Evolutionary conservation across 768 basidiomycete species (phyloP).

Genomic region (Paxillus rubicundulus): DNA sequence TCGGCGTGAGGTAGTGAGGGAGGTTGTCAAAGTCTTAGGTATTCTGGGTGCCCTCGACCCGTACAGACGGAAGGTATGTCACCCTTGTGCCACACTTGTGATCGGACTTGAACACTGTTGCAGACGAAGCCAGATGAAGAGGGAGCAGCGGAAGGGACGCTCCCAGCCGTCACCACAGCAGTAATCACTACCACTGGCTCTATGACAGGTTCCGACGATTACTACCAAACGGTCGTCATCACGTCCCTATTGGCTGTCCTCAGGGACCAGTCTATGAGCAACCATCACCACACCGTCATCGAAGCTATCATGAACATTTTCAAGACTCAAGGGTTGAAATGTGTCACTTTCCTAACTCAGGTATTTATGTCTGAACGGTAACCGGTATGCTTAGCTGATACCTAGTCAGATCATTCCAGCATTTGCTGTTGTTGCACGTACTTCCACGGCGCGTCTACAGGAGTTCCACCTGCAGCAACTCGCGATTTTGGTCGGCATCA

Average conservation of each 20-base stretch:
- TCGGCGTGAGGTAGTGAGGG: conserved; percentile 87
- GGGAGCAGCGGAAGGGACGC: conserved; percentile 53
- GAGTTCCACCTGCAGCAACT: conserved; percentile 95
- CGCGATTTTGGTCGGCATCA: conserved; percentile 91
- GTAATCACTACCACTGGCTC: conserved; percentile 61
- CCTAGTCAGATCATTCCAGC: conserved; percentile 82
- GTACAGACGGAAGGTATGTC: conserved; percentile 82
- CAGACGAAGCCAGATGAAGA: conserved; percentile 67
- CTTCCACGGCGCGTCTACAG: conserved; percentile 77
- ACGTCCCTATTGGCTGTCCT: conserved; percentile 82
- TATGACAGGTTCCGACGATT: conserved; percentile 79
- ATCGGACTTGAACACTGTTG: conserved; percentile 7
- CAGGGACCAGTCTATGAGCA: conserved; percentile 83
- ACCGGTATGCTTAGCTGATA: conserved; percentile 8
- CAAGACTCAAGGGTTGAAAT: conserved; percentile 96
- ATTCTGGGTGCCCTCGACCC: conserved; percentile 96
- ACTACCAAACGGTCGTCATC: conserved; percentile 96
- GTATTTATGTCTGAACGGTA: conserved; percentile 36
- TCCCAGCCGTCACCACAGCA: conserved; percentile 65
- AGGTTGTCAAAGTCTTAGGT: conserved; percentile 93
- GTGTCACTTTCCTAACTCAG: conserved; percentile 92
- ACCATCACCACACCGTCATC: conserved; percentile 89
- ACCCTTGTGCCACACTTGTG: background rate
- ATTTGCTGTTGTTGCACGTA: conserved; percentile 83
- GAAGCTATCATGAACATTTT: conserved; percentile 99